Base-by-base conservation (phyloP, 1,284 basidiomycete species). In the Fomitopsis palustris region DNA sequence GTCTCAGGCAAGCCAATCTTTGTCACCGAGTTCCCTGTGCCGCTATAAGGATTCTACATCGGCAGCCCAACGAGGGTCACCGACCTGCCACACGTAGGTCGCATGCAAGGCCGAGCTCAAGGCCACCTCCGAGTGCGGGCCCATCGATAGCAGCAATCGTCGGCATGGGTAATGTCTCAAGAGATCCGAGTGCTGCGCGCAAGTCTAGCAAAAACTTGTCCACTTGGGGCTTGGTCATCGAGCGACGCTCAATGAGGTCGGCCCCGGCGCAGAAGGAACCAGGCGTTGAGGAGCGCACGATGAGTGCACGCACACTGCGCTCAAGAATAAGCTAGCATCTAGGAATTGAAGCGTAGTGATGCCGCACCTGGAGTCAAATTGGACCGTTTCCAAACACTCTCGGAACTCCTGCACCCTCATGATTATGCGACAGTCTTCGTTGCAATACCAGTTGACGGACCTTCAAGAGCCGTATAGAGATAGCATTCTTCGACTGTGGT, bases 61-160 rank as follows among this genome's bases (percentile, higher is more conserved):
- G 3, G 8, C 8, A 9, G 25, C 43, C 37, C 31, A 27, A 19
- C 21, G 29, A 19, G 14, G 41, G n/a, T 17, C 12, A 65, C 70
- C 59, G 68, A 92, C 92, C 89, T 58, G 91, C 94, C 19, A 96
- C 87, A 17, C 95, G 82, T 64, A 98, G 74, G 77, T 97, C 95
- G 75, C 93, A 95, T 1, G 92, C 90, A 56, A 97, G 80, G 58
- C 88, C 83, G 57, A 97, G 76, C 72, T 98, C 95, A 33, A 96
- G 79, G 2, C 95, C 95, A 25, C 95, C 95, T 9, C 95, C 95
- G 7, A 98, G 81, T 1, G 95, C 95, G 31, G 93, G 91, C 0
- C 96, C 96, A 69, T 97, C 95, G 54, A 98, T 90, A 5, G 95
- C 93, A 16, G 93, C 93, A 57, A 98, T 90, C 8, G 92, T 95